phyloP scores from a whole-genome alignment of 352 stramenopile genomes.

The Pythium plurisporium region DNA sequence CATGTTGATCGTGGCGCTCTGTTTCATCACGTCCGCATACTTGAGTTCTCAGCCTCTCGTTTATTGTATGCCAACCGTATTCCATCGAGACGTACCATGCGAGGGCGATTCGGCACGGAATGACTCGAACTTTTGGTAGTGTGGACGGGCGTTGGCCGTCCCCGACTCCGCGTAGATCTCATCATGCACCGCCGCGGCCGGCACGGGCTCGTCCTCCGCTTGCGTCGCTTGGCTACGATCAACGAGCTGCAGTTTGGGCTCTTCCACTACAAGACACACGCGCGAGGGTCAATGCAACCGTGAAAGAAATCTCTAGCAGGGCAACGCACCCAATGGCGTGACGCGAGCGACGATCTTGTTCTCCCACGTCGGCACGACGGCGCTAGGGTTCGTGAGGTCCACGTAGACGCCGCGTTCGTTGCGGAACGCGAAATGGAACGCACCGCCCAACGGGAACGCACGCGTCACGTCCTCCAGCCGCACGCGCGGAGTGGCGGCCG shows the following conservation, averaged over 20 bases:
- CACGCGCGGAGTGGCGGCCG: slow-evolving; percentile 20
- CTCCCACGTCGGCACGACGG: slow-evolving; percentile 53
- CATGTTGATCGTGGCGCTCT: neutral
- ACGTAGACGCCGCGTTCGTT: slow-evolving; percentile 64
- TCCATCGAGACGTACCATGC: slow-evolving; percentile 8
- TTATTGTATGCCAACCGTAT: too few relatives aligned
- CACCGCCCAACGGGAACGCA: slow-evolving; percentile 63
- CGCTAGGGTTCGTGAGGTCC: slow-evolving; percentile 66
- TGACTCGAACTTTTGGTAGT: slow-evolving; percentile 17
- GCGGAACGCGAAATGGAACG: slow-evolving; percentile 75
- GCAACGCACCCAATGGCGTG: slow-evolving; percentile 41
- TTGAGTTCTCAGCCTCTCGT: too few relatives aligned
- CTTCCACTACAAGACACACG: slow-evolving; percentile 23
- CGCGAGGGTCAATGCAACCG: too few relatives aligned
- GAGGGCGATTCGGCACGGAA: neutral
- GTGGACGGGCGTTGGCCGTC: neutral
- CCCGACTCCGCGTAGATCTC: neutral
- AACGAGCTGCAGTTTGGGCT: slow-evolving; percentile 43
- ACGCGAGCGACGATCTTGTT: slow-evolving; percentile 69
- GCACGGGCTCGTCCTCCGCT: neutral
- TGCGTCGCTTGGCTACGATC: slow-evolving; percentile 19
- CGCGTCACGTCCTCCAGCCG: slow-evolving; percentile 53
- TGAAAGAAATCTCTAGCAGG: too few relatives aligned
- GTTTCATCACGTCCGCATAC: neutral
- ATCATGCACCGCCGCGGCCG: neutral